Evolutionary conservation across 2,329 filamentous ascomycete genomes (phyloP), one percentile per base, ranked within the genome.

Genomic region (Beauveria asiatica): DNA sequence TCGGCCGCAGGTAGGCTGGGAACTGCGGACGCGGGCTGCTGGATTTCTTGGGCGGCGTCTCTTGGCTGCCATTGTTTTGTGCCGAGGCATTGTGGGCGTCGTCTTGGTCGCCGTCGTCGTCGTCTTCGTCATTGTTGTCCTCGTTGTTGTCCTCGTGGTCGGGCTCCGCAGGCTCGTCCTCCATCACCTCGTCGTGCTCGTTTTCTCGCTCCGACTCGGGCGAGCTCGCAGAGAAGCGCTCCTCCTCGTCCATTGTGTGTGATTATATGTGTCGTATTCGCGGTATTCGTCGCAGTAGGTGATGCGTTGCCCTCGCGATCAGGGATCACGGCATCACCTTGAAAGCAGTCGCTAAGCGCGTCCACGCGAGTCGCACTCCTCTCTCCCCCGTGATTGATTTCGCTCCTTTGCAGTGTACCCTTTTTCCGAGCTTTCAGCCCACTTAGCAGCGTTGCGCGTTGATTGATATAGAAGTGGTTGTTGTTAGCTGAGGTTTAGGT

Each of bases 1-100:
- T 79, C 1, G 87, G 88, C 52, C 83, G 84, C 67, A 66, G 65
- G 1, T 61, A 65, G 27, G 65, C 45, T 10, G 62, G 56, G 10
- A 63, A 56, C 9, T 65, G 60, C 1, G 67, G 66, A 2, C 61
- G 66, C 7, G 70, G 71, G 21, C 69, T 70, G 57, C 66, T 65
- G 3, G 73, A 69, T 61, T 68, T 71, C 61, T 71, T 55, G 21
- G 8, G 30, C n/a, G 60, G 64, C 7, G 69, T 65, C 33, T 23
- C 30, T 39, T 62, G 63, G 13, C 61, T 62, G 33, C 52, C 65
- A 30, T 63, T 63, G 5, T 64, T 65, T 39, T 66, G 64, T 10
- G 70, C 67, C 7, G 68, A 71, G 0, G 62, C 66, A 1, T 76
- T 72, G 27, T 69, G 71, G 49, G 75, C 77, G 65, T 73, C 72